Evolutionary conservation across 2,329 filamentous ascomycete species (phyloP).

Genomic region (Botrytis squamosa): DNA sequence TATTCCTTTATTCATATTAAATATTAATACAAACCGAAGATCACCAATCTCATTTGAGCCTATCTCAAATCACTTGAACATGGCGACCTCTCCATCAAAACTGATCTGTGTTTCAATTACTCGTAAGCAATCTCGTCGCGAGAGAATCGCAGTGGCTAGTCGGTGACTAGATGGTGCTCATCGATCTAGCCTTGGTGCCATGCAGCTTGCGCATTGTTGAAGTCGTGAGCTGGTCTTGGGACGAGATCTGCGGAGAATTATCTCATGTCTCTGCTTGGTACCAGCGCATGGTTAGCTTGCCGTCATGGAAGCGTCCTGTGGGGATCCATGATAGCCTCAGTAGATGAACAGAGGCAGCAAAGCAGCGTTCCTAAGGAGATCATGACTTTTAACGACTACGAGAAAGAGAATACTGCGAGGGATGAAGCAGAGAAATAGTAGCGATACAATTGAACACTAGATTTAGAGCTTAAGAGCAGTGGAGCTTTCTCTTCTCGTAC

Average conservation of each 20-base stretch:
- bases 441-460: background rate
- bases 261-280: background rate
- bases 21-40: background rate
- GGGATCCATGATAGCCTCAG: accelerated
- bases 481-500: background rate
- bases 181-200: background rate
- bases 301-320: background rate
- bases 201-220: background rate
- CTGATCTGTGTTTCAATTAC: too few relatives aligned
- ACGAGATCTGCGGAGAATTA: background rate
- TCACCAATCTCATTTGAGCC: too few relatives aligned
- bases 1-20: background rate
- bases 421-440: background rate
- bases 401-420: background rate
- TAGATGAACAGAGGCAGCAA: background rate
- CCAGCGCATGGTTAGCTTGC: background rate
- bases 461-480: background rate
- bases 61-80: background rate
- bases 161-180: background rate
- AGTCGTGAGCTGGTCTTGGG: background rate
- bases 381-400: background rate
- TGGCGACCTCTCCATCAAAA: background rate
- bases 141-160: background rate
- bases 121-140: background rate
- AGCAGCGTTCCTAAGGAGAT: background rate